Evolutionary conservation across 2,329 filamentous ascomycete genomes (phyloP).

Genomic region (Pseudocercospora vitis): DNA sequence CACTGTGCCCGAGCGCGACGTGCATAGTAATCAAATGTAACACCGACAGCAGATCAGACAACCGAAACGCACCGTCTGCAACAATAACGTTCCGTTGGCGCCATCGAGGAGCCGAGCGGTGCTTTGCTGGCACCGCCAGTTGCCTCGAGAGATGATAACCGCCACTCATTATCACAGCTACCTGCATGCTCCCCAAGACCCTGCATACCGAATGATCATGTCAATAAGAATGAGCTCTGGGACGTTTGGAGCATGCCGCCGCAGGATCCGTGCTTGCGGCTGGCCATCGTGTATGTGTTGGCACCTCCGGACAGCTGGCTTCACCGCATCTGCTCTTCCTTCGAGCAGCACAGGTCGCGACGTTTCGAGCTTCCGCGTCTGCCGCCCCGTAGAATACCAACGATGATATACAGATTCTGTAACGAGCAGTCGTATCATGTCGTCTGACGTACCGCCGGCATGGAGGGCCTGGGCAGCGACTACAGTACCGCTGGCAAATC

Average conservation of each 20-base stretch:
- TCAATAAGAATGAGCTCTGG: too few relatives aligned
- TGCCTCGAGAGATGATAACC: too few relatives aligned
- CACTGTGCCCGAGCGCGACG: background rate
- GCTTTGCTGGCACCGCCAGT: background rate
- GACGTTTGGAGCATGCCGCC: too few relatives aligned
- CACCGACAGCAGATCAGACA: background rate
- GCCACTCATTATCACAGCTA: too few relatives aligned
- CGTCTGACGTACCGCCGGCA: background rate
- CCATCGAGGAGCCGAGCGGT: background rate
- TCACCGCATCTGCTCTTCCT: background rate
- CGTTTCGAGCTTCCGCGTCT: background rate
- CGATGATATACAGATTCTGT: background rate
- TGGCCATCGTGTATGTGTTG: background rate
- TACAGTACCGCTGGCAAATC: background rate
- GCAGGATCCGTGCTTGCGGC: background rate
- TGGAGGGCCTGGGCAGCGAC: background rate
- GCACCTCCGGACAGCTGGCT: conserved; percentile 2
- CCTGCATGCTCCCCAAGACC: background rate
- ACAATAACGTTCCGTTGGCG: background rate
- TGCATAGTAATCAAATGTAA: background rate
- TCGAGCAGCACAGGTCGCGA: background rate
- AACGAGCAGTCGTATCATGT: conserved; percentile 1
- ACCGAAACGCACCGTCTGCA: background rate
- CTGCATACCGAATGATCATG: background rate
- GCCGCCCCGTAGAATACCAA: background rate